Base-by-base conservation (phyloP, 73 alveolate genomes). In the Tetrahymena malaccensis region DNA sequence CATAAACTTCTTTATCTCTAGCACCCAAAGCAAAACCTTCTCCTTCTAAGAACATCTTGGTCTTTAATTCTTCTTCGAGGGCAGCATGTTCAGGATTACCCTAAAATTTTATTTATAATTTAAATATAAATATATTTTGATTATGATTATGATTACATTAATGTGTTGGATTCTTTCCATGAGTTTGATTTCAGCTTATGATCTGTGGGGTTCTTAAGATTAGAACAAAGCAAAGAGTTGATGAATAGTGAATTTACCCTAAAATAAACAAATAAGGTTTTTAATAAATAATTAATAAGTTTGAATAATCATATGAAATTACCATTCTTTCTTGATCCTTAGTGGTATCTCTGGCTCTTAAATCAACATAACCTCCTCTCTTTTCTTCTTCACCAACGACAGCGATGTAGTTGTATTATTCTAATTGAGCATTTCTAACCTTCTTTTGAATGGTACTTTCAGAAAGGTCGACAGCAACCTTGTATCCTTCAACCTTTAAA, bases 311-410 rank as follows among this genome's bases (percentile, higher is more conserved):
- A 98, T 93, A 57, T 98, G 56, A 35, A 95, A 96, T 96, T 37
- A 99, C 99, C 94, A 98, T 96, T 94, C 99, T 96, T 89, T 96
- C 96, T 34, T 98, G 98, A 15, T 50, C 83, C 83, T 50, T 50
- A 31, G 83, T 50, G 94, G 93, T 94, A 58, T 99, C 99, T 95
- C 99, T 98, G 85, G 96, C 96, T 98, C 99, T 98, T 83, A 99
- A 97, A 96, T 99, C 99, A 94, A 99, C 99, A 34, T 98, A 95
- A 44, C 99, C 98, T 12, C 96, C 96, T 34, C 96, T 96, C 43
- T 95, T 99, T 97, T 99, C 99, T 93, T 99, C 99, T 94, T 98
- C 99, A 10, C 99, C 99, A 96, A 98, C 98, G 93, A 99, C 99
- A 13, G 99, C 98, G 94, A 99, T 98, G 96, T 94, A 99, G 97